phyloP scores from a whole-genome alignment of 2,329 filamentous ascomycete species.

The Trichothecium sympodiale region DNA sequence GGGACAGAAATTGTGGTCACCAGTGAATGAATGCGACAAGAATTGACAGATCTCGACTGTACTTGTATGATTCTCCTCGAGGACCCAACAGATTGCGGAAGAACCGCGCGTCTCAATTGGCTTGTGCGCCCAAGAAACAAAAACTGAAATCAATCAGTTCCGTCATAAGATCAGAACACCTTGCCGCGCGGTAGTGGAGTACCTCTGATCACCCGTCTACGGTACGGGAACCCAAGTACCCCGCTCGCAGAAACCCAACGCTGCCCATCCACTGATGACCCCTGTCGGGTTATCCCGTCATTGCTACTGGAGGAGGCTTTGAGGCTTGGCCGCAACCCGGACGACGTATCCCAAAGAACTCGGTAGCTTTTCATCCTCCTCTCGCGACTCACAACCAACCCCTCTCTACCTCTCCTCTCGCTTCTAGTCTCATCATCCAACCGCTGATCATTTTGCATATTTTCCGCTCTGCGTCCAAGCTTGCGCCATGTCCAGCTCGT shows the following conservation, averaged over 20 bases:
- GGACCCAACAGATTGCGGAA: constrained; percentile 1
- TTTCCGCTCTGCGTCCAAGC: constrained; percentile 3
- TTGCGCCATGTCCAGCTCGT: constrained; percentile 63
- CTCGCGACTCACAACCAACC: too few relatives aligned
- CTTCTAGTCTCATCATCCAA: constrained; percentile 4
- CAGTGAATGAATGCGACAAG: too few relatives aligned
- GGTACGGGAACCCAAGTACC: too few relatives aligned
- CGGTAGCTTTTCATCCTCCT: too few relatives aligned
- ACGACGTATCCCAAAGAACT: too few relatives aligned
- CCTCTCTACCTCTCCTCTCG: constrained; percentile 4
- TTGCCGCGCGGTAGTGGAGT: too few relatives aligned
- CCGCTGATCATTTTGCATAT: neutral
- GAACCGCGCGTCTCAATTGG: neutral
- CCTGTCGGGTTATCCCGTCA: neutral
- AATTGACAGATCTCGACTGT: neutral
- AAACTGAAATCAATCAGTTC: too few relatives aligned
- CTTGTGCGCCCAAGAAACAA: neutral
- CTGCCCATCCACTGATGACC: neutral
- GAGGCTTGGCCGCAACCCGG: too few relatives aligned
- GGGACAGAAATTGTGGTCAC: constrained; percentile 1
- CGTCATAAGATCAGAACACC: too few relatives aligned
- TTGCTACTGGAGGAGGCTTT: too few relatives aligned
- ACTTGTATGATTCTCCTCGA: neutral
- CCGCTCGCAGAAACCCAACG: too few relatives aligned
- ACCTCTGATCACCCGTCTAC: too few relatives aligned